Evolutionary conservation across 345 rosid genomes (phyloP).

Genomic region (Eucalyptus tenuipes): DNA sequence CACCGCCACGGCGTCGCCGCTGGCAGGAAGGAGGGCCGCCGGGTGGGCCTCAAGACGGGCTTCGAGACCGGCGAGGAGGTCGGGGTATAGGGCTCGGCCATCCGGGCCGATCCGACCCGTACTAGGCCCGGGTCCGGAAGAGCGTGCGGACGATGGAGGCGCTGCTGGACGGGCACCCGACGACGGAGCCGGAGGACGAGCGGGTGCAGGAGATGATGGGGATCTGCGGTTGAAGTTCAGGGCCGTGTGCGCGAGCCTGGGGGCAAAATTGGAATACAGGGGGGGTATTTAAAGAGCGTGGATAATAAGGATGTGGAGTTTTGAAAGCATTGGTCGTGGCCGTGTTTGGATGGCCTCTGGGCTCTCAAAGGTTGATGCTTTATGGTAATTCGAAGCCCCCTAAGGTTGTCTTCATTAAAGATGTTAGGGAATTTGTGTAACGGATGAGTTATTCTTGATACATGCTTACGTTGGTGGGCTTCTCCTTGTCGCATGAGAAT

Average conservation of each 20-base stretch:
- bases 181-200: conserved; percentile 59
- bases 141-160: conserved; percentile 43
- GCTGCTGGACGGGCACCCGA: conserved; percentile 41
- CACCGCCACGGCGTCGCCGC: conserved; percentile 29
- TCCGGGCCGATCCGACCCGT: conserved; percentile 29
- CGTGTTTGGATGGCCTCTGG: not conserved
- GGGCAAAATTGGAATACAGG: conserved; percentile 46
- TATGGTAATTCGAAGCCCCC: not conserved
- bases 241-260: conserved; percentile 46
- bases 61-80: conserved; percentile 71
- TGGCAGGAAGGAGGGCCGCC: conserved; percentile 52
- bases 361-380: not conserved
- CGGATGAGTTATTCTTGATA: not conserved
- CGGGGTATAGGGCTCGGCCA: conserved; percentile 55
- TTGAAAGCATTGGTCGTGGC: conserved; percentile 7
- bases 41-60: conserved; percentile 51
- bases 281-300: conserved; percentile 35
- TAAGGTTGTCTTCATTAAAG: fast-evolving
- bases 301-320: conserved; percentile 42
- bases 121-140: conserved; percentile 47
- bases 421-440: fast-evolving
- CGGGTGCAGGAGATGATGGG: conserved; percentile 40
- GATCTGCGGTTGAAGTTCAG: conserved; percentile 47
- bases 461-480: fast-evolving
- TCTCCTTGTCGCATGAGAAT: not conserved